Percentiles rank a stretch among this genome's conserved stretches.
Conservation (phyloP, 2,329 filamentous ascomycete species). For the Pleurostoma richardsiae region DNA sequence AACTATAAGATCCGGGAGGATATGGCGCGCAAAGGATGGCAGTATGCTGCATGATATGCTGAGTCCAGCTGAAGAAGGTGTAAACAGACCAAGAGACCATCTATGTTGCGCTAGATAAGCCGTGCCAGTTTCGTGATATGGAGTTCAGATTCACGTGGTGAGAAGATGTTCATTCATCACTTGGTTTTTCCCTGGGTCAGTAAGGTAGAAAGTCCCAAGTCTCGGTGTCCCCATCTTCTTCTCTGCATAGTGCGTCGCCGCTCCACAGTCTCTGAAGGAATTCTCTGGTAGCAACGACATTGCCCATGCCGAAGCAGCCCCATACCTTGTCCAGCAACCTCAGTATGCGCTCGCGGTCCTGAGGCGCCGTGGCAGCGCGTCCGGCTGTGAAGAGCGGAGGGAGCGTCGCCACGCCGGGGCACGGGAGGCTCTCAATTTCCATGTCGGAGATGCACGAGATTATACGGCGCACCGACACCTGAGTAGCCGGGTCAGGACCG, state of each 20-base stretch:
- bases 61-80: neutral
- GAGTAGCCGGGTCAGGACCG: neutral
- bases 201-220: neutral
- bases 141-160: too few relatives aligned
- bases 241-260: neutral
- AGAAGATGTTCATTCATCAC: too few relatives aligned
- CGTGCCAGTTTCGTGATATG: too few relatives aligned
- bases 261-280: neutral
- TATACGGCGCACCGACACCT: neutral
- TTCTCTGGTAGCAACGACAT: neutral
- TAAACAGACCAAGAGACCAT: too few relatives aligned
- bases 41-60: constrained; percentile 43
- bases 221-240: neutral
- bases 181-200: neutral
- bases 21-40: constrained; percentile 52
- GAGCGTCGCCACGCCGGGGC: neutral
- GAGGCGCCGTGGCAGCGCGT: neutral
- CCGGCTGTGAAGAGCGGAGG: neutral
- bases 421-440: neutral
- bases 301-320: neutral
- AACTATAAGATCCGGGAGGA: constrained; percentile 61
- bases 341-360: neutral
- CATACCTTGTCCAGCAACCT: neutral
- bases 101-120: too few relatives aligned
- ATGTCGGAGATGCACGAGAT: neutral